Conservation (phyloP, 2,329 filamentous ascomycete species). For the Aspergillus udagawae region DNA sequence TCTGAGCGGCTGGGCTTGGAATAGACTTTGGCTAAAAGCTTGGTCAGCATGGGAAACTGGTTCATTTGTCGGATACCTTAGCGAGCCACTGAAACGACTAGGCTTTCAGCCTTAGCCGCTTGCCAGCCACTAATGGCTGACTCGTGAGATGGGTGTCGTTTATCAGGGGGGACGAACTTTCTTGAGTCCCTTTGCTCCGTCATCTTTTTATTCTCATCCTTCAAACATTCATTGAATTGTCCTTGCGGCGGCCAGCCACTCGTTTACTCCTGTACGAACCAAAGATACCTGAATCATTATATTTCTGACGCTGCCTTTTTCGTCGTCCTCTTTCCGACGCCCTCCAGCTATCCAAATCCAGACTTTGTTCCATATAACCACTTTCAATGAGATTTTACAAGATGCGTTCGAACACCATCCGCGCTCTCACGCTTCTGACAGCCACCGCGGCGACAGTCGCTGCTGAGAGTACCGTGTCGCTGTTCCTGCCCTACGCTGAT, state of each 20-base stretch:
- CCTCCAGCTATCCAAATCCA: background rate
- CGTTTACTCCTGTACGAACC: background rate
- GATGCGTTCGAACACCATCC: background rate
- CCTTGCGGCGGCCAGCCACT: background rate
- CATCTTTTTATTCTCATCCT: background rate
- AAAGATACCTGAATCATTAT: background rate
- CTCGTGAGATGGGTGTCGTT: background rate
- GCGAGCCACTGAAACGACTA: no score
- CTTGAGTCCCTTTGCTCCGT: background rate
- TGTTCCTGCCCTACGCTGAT: slow-evolving; percentile 15
- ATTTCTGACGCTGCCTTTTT: background rate
- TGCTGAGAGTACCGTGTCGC: slow-evolving; percentile 17
- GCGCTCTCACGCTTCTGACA: background rate
- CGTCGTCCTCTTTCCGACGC: background rate
- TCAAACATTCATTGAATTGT: background rate
- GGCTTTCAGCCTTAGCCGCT: background rate
- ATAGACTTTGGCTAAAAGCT: background rate
- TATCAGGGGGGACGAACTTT: background rate
- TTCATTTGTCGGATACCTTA: no score
- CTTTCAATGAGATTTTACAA: background rate
- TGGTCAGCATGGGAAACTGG: background rate
- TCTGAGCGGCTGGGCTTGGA: background rate
- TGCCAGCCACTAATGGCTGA: background rate
- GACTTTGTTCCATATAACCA: background rate
- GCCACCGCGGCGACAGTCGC: background rate